Conservation (phyloP, 148 eudicot species). For the Suaeda aralocaspica region DNA sequence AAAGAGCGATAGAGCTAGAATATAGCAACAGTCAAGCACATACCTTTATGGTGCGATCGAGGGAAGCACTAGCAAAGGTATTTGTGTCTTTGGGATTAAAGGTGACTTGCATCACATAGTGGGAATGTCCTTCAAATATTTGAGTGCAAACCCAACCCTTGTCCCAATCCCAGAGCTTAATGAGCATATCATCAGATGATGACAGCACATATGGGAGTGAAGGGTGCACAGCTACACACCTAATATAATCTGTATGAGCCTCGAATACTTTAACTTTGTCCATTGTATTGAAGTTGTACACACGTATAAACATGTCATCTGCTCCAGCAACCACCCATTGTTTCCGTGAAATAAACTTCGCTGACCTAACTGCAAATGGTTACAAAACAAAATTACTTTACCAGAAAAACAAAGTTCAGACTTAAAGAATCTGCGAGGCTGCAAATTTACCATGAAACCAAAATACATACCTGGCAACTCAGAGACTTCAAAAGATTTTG, state of each 20-base stretch:
- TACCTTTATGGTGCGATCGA: constrained; percentile 93
- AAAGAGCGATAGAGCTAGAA: neutral
- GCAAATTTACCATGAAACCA: neutral
- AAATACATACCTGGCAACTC: constrained; percentile 43
- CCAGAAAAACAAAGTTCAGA: neutral
- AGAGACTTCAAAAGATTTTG: constrained; percentile 54
- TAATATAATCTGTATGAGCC: constrained; percentile 89
- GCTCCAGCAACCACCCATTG: constrained; percentile 98
- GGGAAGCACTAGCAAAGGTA: constrained; percentile 94
- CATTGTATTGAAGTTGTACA: constrained; percentile 87
- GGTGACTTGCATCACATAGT: constrained; percentile 94
- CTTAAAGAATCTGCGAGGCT: constrained; percentile 5
- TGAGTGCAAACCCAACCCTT: constrained; percentile 90
- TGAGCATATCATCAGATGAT: constrained; percentile 97
- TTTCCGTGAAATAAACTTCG: constrained; percentile 81
- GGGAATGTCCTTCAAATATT: constrained; percentile 90
- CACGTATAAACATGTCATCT: constrained; percentile 87
- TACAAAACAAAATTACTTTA: neutral
- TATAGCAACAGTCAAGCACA: constrained; percentile 1
- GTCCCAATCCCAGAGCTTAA: constrained; percentile 99
- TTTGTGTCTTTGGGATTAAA: constrained; percentile 90
- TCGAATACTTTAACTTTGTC: constrained; percentile 85
- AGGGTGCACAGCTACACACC: constrained; percentile 95
- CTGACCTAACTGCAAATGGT: constrained; percentile 65
- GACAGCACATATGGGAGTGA: constrained; percentile 89